phyloP scores from a whole-genome alignment of 441 rosid genomes.

The Viola pubescens region DNA sequence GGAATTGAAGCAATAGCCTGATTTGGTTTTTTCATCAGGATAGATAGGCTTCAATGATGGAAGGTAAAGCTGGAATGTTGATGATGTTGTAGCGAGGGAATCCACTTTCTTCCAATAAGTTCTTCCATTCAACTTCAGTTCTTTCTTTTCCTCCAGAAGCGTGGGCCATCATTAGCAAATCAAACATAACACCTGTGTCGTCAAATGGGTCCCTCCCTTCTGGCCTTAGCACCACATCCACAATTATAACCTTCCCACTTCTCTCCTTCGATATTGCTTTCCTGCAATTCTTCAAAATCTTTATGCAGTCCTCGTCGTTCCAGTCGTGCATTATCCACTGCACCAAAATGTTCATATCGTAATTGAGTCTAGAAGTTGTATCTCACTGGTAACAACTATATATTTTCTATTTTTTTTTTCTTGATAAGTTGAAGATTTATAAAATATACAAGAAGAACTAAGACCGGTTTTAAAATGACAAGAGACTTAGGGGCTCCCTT shows the following conservation, averaged over 20 bases:
- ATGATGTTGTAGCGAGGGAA: conserved; percentile 34
- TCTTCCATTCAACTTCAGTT: conserved; percentile 38
- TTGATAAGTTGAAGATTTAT: too few relatives aligned
- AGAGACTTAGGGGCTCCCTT: too few relatives aligned
- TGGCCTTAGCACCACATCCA: conserved; percentile 24
- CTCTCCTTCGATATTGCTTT: conserved; percentile 24
- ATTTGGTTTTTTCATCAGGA: not conserved
- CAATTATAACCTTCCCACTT: conserved; percentile 29
- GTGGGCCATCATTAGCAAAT: conserved; percentile 32
- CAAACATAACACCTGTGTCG: conserved; percentile 18
- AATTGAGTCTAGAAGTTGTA: too few relatives aligned
- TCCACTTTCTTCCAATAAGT: conserved; percentile 28
- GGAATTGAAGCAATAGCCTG: too few relatives aligned
- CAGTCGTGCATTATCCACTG: conserved; percentile 39
- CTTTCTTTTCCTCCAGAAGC: conserved; percentile 34
- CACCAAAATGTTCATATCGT: not conserved
- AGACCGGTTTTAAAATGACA: too few relatives aligned
- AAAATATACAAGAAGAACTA: too few relatives aligned
- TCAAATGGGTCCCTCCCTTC: conserved; percentile 15
- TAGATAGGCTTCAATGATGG: conserved; percentile 40
- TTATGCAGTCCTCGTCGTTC: conserved; percentile 34
- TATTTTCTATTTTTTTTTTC: too few relatives aligned
- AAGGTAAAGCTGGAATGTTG: conserved; percentile 18
- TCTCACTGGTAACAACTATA: too few relatives aligned
- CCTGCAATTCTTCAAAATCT: conserved; percentile 34